Evolutionary conservation across 2,329 filamentous ascomycete genomes (phyloP).

Genomic region (Ceratocystis cubensis): DNA sequence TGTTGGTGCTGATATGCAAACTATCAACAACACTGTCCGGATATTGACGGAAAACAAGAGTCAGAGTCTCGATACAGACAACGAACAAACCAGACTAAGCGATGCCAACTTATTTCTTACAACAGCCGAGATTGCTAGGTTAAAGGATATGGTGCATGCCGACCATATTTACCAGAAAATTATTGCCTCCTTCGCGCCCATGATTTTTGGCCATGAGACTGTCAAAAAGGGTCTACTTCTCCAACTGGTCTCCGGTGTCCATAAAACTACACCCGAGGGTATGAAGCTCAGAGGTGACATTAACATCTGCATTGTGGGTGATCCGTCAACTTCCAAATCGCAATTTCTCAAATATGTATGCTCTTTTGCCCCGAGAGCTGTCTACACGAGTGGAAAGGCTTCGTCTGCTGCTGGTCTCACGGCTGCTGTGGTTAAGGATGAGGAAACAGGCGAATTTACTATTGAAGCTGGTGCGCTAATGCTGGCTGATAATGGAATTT

Average conservation of each 20-base stretch:
- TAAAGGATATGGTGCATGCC: constrained; percentile 85
- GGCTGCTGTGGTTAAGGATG: constrained; percentile 91
- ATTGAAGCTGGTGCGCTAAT: constrained; percentile 97
- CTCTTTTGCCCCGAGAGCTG: constrained; percentile 87
- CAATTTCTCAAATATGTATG: constrained; percentile 98
- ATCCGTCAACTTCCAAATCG: constrained; percentile 93
- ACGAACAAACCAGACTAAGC: constrained; percentile 7
- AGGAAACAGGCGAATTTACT: constrained; percentile 96
- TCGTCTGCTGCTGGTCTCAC: constrained; percentile 96
- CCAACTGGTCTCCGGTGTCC: constrained; percentile 90
- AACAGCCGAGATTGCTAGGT: constrained; percentile 77
- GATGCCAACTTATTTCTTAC: constrained; percentile 32
- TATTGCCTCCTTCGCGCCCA: constrained; percentile 87
- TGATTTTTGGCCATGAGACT: constrained; percentile 92
- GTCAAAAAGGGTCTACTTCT: constrained; percentile 94
- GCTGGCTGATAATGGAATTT: constrained; percentile 94
- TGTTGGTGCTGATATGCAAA: constrained; percentile 54
- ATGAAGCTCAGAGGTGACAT: constrained; percentile 95
- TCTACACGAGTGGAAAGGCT: constrained; percentile 96
- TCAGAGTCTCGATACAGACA: constrained; percentile 28
- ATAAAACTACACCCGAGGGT: constrained; percentile 81
- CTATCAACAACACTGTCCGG: constrained; percentile 19
- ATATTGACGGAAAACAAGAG: constrained; percentile 66
- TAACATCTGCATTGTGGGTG: constrained; percentile 96
- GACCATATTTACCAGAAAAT: constrained; percentile 89